Base-by-base conservation (phyloP, 129 eudicot genomes). In the Arctium lappa region DNA sequence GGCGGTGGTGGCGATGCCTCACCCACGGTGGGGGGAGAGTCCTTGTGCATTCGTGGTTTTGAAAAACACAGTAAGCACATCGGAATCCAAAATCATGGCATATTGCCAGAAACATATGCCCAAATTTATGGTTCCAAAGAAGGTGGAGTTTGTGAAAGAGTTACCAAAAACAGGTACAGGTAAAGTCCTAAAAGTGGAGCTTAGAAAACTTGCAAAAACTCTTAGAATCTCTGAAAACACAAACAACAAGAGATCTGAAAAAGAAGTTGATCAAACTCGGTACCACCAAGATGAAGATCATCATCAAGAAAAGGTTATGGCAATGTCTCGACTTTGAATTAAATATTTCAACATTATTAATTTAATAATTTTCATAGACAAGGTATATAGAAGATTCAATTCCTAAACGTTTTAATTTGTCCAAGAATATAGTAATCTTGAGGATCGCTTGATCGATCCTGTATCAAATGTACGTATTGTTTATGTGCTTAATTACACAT, bases 1-100 rank as follows among this genome's bases (percentile, higher is more conserved):
- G n/a, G 91, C 91, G 0, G 91, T 90, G 80, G 93, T 90, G 38
- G 91, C 88, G 8, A 87, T 87, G 93, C 88, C 93, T 2, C 89
- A 90, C 37, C 83, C 88, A 0, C 76, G 60, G 72, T 90, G 89
- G 91, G 93, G 93, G 0, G 91, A 90, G 72, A 90, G 88, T 12
- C 93, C 91, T 4, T 90, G 93, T 42, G 93, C 91, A 5, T 90
- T 90, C 3, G 78, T 90, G 27, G 75, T 71, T 10, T 22, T 90
- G 72, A 87, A 74, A 69, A 34, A 34, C 5, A 30, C 27, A 34
- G 75, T 29, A 42, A 40, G 9, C 46, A 50, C 69, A 8, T 40
- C 84, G 0, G 89, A 86, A 82, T 13, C 83, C 1, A 86, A 90
- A 22, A 86, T 90, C 39, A 22, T 88, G 53, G 40, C 48, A 46